These are phyloP conservation scores for Saposhnikovia divaricata DNA, from an alignment of 129 eudicot species.

Conservation along the genomic window DNA sequence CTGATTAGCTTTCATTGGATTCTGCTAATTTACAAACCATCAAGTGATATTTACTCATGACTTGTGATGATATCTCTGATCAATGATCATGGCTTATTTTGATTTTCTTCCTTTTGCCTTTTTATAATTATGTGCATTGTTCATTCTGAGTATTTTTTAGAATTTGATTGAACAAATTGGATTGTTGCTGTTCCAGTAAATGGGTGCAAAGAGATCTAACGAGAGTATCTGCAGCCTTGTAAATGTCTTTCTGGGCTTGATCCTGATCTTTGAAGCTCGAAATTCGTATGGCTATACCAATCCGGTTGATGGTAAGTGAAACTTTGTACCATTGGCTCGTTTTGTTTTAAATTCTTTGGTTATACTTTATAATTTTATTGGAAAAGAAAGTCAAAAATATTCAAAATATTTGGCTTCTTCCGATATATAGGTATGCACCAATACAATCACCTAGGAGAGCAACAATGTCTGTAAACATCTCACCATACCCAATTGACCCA, in stretches of 20 bases:
- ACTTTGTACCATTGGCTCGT: background rate
- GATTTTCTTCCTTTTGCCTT: conserved; percentile 3
- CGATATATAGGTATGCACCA: no score
- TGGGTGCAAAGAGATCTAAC: conserved; percentile 61
- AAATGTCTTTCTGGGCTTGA: conserved; percentile 31
- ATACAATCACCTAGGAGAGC: background rate
- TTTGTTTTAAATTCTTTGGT: background rate
- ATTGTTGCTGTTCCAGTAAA: conserved; percentile 24
- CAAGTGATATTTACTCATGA: no score
- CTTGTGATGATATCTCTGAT: conserved; percentile 12
- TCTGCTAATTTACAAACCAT: no score
- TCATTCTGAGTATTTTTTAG: conserved; percentile 12
- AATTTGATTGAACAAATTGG: background rate
- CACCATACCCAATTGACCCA: background rate
- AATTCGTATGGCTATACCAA: conserved; percentile 45
- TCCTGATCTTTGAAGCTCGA: conserved; percentile 28
- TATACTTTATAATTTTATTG: background rate
- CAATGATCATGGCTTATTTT: background rate
- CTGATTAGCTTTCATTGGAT: no score
- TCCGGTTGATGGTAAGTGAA: conserved; percentile 64
- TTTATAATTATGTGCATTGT: background rate
- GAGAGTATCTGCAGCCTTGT: conserved; percentile 12
- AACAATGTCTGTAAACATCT: background rate
- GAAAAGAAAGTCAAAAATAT: background rate
- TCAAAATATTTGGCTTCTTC: background rate